Base-by-base conservation (phyloP, 1,284 basidiomycete species). In the Fomitopsis pinicola region DNA sequence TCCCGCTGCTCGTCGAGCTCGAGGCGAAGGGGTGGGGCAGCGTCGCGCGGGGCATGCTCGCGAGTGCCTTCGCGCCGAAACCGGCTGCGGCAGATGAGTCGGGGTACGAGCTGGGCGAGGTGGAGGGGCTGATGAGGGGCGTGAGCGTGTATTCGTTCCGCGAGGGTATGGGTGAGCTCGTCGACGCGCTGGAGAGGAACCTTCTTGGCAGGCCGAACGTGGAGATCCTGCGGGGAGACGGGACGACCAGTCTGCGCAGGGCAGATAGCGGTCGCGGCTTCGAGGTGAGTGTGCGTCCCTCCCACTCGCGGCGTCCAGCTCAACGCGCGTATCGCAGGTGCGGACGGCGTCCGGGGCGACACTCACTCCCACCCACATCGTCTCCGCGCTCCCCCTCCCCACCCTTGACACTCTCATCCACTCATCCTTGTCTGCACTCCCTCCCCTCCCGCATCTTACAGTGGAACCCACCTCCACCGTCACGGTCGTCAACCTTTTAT, bases 61-160 rank as follows among this genome's bases (percentile, higher is more conserved):
- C 73, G 17, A 62, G 55, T 1, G 63, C 67, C 9, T 59, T 64
- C 48, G 58, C 42, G 60, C 63, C 6, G 59, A 58, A 58, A 67
- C 26, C 30, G 62, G 54, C 64, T n/a, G 48, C 61, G 55, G 59
- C 57, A 33, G 66, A 70, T 42, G 67, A 74, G 48, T 70, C 75
- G 56, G 62, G 68, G 17, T 85, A 86, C 70, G 77, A 87, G 0
- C 60, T 89, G 33, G 87, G 86, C 0, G 75, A 78, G 30, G 70
- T 91, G 40, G 75, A 74, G 35, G 70, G 76, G n/a, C 68, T 74
- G 58, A 83, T 94, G 83, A 76, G 82, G 30, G 75, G 75, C 6
- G 82, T 83, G 14, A 88, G 92, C 52, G 87, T 96, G 3, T 95
- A 87, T 75, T 92, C 92, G 8, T 91, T 97, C 71, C 77, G 75